Base-by-base conservation (phyloP, 176 grass and related monocot genomes). In the Pontederia paniculata region DNA sequence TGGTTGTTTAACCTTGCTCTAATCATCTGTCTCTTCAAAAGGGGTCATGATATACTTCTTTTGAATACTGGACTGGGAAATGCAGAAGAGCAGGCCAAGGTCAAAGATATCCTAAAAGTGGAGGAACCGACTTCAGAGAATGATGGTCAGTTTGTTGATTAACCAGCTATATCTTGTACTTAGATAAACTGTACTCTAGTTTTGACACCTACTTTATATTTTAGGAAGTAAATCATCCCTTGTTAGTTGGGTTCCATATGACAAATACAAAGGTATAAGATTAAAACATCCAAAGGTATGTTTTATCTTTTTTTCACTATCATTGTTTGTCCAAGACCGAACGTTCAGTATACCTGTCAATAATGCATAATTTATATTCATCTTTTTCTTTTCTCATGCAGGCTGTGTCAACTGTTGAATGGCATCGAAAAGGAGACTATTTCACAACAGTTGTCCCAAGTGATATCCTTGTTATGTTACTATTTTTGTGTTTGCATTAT, bases 341-440 rank as follows among this genome's bases (percentile, higher is more conserved):
- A n/a, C 60, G 49, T 54, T 42, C 57, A 12, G 51, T 44, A 43
- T 45, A 42, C 5, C 14, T n/a, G 45, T 70, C 12, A 10, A 31
- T 23, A 48, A 44, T 45, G 14, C 48, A 58, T 60, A 18, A 54
- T 72, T 56, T 10, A 15, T 15, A 54, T 44, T 74, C 70, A 66
- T 52, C 52, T 65, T 31, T 54, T 73, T 53, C 79, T 15, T 25
- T 22, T 69, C 8, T 70, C 76, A 21, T 70, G 60, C 77, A 97
- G 93, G 67, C 86, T 72, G 93, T 87, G 52, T 79, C 86, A 72
- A 84, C 75, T 63, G 70, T 97, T 53, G 83, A 91, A 66, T 97
- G 93, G 93, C 93, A 97, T 80, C 83, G 76, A 44, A 97, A 97
- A 76, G 91, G 93, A 63, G 93, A 97, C 66, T 97, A 97, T 72